Percentiles rank a stretch among this genome's conserved stretches.
Evolutionary conservation across 768 basidiomycete species (phyloP).

Genomic region (Russula brevipes): DNA sequence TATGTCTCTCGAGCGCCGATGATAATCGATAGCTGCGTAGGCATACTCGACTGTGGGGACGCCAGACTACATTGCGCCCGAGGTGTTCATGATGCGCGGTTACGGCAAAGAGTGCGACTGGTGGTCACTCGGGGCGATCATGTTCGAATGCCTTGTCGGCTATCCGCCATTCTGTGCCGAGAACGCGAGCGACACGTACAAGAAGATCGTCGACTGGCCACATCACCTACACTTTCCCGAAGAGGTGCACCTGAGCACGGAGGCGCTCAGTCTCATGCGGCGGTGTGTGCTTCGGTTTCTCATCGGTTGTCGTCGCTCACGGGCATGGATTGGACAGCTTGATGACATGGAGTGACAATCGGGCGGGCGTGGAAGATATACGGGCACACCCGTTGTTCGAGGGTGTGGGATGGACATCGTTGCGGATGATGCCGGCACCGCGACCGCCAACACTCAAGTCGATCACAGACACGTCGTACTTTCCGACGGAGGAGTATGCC

Average conservation of each 20-base stretch:
- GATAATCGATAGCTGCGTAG: conserved; percentile 35
- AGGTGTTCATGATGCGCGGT: conserved; percentile 93
- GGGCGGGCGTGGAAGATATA: conserved; percentile 78
- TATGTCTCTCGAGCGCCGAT: not conserved
- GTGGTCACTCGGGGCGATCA: conserved; percentile 99
- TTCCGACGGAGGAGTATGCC: conserved; percentile 91
- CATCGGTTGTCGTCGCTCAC: not conserved
- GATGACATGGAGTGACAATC: conserved; percentile 77
- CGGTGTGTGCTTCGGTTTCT: conserved; percentile 43
- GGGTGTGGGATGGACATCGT: conserved; percentile 88
- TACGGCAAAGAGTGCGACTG: conserved; percentile 99
- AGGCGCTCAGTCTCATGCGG: conserved; percentile 85
- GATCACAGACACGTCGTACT: conserved; percentile 94
- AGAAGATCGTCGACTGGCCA: conserved; percentile 96
- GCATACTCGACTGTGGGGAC: conserved; percentile 98
- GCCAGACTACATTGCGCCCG: conserved; percentile 94
- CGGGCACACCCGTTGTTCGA: conserved; percentile 89
- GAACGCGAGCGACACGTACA: conserved; percentile 94
- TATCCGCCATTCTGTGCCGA: conserved; percentile 98
- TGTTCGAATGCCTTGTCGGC: conserved; percentile 96
- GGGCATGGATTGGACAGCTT: conserved; percentile 43
- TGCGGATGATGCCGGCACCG: conserved; percentile 86
- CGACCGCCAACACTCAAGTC: conserved; percentile 91
- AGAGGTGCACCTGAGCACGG: conserved; percentile 89
- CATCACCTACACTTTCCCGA: conserved; percentile 85